Evolutionary conservation across 163 green algal species (phyloP).

Genomic region (Chloromonas sp.): DNA sequence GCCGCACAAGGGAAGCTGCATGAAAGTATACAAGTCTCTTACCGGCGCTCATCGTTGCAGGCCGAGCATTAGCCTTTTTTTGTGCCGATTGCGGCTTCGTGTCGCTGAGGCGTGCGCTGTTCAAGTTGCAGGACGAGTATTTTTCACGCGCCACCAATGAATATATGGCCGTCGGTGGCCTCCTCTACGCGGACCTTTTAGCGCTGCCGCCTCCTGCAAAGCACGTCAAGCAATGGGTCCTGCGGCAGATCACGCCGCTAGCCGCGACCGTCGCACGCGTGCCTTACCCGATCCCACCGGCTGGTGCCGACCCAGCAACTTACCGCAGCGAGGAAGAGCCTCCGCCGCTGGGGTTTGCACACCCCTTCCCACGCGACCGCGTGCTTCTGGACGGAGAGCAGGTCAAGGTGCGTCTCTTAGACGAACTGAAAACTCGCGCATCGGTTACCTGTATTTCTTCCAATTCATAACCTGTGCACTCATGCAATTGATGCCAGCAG

Average conservation of each 20-base stretch:
- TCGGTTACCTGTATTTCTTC: too few relatives aligned
- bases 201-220: conserved; percentile 48
- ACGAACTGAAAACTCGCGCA: too few relatives aligned
- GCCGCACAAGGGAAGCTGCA: background rate
- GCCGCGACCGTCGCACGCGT: conserved; percentile 32
- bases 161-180: conserved; percentile 50
- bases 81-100: too few relatives aligned
- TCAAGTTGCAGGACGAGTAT: conserved; percentile 36
- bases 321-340: conserved; percentile 47
- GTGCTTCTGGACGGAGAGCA: conserved; percentile 17
- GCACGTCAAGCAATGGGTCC: conserved; percentile 48
- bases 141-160: conserved; percentile 38
- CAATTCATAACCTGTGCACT: too few relatives aligned
- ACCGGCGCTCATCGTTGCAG: too few relatives aligned
- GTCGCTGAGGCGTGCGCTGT: too few relatives aligned
- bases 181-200: conserved; percentile 40
- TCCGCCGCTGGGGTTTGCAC: conserved; percentile 47
- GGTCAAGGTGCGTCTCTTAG: background rate
- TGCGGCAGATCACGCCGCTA: conserved; percentile 43
- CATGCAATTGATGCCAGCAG: too few relatives aligned
- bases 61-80: too few relatives aligned
- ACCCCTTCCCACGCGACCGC: conserved; percentile 24
- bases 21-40: too few relatives aligned
- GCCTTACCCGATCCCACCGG: conserved; percentile 62
- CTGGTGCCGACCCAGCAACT: conserved; percentile 48